Base-by-base conservation (phyloP, 306 rosid genomes). In the Argentina anserina region DNA sequence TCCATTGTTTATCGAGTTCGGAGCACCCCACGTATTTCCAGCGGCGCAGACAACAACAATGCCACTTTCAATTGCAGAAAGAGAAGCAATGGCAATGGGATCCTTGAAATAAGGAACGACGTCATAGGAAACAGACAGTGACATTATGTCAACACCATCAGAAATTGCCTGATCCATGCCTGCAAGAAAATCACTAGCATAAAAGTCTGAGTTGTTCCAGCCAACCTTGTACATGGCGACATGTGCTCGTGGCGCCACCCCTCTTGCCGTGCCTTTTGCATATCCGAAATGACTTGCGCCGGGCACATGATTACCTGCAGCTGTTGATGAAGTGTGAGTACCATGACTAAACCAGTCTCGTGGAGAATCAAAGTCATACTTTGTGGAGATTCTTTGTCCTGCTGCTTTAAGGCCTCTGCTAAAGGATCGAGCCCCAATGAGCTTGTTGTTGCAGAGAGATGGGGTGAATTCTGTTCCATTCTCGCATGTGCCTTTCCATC, bases 401-500 rank as follows among this genome's bases (percentile, higher is more conserved):
- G 28, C 43, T 6, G 28, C 39, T 67, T 4, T 17, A 9, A 64
- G 41, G 3, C 71, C 78, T 10, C 46, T 67, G 40, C 39, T 56
- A 37, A 73, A 73, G n/a, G n/a, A n/a, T n/a, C n/a, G n/a, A n/a
- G n/a, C n/a, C n/a, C n/a, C n/a, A n/a, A n/a, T n/a, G n/a, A 79
- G 69, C 67, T 79, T 79, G 33, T 62, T 47, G 70, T 73, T 73
- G 66, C 82, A 79, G 15, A 41, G 47, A 12, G 71, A 73, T 17
- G 82, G 26, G 61, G 9, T 39, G 59, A 79, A 79, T 17, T 31
- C 17, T 25, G 49, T 49, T 40, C 78, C 71, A 10, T 33, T 37
- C 40, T 79, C 60, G 18, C 78, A 73, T n/a, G 18, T 17, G 1
- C 78, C 82, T 58, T 67, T 67, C 82, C 78, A 79, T 63, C 78